Evolutionary conservation across 495 filamentous ascomycete species (phyloP), one percentile per base, ranked within the genome.

Genomic region (Trichoderma orchidacearum): DNA sequence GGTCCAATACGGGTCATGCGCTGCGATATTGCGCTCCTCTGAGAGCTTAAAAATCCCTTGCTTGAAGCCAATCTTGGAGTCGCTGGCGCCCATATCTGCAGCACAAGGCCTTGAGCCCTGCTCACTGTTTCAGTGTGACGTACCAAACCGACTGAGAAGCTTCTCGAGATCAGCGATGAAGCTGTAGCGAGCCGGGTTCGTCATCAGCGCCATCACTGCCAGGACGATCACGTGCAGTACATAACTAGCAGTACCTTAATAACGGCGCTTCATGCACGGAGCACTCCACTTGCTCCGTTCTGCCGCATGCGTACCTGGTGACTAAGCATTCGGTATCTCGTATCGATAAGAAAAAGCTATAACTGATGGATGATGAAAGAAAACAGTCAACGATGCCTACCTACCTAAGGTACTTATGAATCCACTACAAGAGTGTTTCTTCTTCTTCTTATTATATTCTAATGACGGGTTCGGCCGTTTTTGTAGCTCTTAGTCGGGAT

Each of bases 41-140:
- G 90, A 94, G 55, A 99, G 83, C 66, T 86, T 84, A 75, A 99
- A 99, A 75, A 99, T 96, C 68, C 91, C 93, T 70, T 96, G 87
- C 72, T 97, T 99, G 82, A 99, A 97, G 64, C 90, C 88, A 64
- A 96, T 85, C 82, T 99, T 99, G 60, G 92, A 96, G 76, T 99
- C 94, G 69, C 93, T 96, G 65, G 93, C 93, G 68, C 93, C 93
- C 93, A 99, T 99, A 11, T 25, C 41, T 48, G 41, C 41, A 25
- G 41, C 41, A 25, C 41, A 48, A 48, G 41, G 41, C 23, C 41
- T 48, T 23, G 41, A 25, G 41, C 41, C 41, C 41, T 48, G 41
- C 41, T 48, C 7, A 48, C 41, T 48, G 41, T 48, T 48, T 48
- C 12, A 13, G 41, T 35, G 27, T 28, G 21, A 48, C 41, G 41